Evolutionary conservation across 164 flowering plant species (phyloP).

Genomic region (Kalanchoe fedtschenkoi): DNA sequence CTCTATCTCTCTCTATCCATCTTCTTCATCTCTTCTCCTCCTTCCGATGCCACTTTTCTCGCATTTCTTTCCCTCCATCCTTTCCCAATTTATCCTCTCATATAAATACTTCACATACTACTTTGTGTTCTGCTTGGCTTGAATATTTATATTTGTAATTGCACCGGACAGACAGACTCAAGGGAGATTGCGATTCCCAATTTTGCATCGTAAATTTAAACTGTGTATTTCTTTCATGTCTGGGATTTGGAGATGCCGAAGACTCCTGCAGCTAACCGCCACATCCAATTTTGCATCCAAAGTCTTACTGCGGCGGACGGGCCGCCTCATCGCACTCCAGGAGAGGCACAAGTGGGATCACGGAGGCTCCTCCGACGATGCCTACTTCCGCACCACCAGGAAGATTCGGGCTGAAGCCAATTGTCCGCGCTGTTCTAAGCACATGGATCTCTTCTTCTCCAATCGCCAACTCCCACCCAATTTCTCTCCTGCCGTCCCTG

Average conservation of each 20-base stretch:
- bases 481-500: constrained; percentile 14
- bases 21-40: neutral
- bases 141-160: neutral
- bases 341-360: constrained; percentile 79
- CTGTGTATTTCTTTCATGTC: neutral
- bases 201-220: neutral
- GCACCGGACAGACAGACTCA: too few relatives aligned
- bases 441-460: constrained; percentile 63
- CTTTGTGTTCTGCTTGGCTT: neutral
- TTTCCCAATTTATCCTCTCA: too few relatives aligned
- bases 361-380: constrained; percentile 23
- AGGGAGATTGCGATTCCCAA: neutral
- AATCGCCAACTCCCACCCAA: constrained; percentile 25
- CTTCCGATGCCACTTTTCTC: neutral
- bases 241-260: neutral
- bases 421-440: constrained; percentile 76
- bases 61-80: too few relatives aligned
- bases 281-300: too few relatives aligned
- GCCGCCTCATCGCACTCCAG: constrained; percentile 35
- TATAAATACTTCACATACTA: too few relatives aligned
- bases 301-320: constrained; percentile 15
- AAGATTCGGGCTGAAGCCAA: constrained; percentile 66
- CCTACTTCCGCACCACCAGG: constrained; percentile 20
- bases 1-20: too few relatives aligned
- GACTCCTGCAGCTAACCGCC: neutral